phyloP scores from a whole-genome alignment of 2,329 filamentous ascomycete genomes.

The Aspergillus persii region DNA sequence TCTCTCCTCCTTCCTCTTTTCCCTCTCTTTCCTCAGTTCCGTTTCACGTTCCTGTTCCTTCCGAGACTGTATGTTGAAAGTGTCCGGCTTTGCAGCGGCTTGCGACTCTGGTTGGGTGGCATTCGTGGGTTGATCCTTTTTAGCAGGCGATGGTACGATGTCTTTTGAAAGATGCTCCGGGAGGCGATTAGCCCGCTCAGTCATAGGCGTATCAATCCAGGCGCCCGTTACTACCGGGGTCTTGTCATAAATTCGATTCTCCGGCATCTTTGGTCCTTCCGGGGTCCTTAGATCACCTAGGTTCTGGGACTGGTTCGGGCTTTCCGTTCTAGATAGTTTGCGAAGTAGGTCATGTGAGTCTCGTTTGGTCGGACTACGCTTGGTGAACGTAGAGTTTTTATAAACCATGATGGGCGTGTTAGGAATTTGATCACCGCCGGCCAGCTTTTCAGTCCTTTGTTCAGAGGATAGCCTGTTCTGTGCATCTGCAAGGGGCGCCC shows the following conservation, averaged over 20 bases:
- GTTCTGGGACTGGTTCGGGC: constrained; percentile 29
- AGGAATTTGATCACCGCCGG: constrained; percentile 30
- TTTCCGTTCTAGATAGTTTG: constrained; percentile 40
- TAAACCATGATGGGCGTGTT: constrained; percentile 41
- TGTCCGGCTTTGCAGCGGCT: constrained; percentile 2
- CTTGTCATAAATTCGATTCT: constrained; percentile 38
- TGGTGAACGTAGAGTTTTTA: constrained; percentile 31
- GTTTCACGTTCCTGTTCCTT: constrained; percentile 4
- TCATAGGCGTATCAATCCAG: constrained; percentile 48
- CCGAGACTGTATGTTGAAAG: neutral
- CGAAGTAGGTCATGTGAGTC: constrained; percentile 45
- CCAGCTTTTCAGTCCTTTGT: constrained; percentile 12
- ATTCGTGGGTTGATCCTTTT: constrained; percentile 7
- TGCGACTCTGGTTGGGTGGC: constrained; percentile 6
- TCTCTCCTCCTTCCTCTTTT: constrained; percentile 1
- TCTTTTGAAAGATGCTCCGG: constrained; percentile 27
- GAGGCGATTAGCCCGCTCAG: constrained; percentile 31
- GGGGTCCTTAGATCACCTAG: constrained; percentile 31
- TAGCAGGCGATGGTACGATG: constrained; percentile 19
- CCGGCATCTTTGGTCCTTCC: constrained; percentile 29
- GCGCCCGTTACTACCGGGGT: constrained; percentile 47
- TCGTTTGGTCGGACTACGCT: constrained; percentile 29
- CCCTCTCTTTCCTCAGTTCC: neutral
- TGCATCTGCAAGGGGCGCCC: constrained; percentile 13
- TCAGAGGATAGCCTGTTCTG: constrained; percentile 14